Base-by-base conservation (phyloP, 805 yeast genomes). In the Ogataea philodendri region DNA sequence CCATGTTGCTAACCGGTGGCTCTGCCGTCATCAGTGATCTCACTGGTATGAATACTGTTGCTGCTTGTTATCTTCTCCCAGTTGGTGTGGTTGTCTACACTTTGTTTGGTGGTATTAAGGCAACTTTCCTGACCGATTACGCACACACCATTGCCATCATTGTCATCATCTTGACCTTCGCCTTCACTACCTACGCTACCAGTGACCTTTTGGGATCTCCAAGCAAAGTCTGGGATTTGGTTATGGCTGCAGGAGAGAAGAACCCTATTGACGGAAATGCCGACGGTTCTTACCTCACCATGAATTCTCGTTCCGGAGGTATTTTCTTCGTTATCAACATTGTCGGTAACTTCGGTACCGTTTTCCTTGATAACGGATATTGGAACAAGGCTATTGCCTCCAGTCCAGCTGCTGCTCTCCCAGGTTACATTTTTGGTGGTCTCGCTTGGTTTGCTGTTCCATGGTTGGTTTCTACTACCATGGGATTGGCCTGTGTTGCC, bases 401-500 rank as follows among this genome's bases (percentile, higher is more conserved):
- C 7, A 72, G 81, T 42, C 94, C 95, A 15, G 83, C 78, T 8
- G 79, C 93, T 29, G 86, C 94, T 19, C 65, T 87, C 48, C 90
- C 93, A 6, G 96, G 95, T 15, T 88, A 88, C 60, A 78, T 85
- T 16, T 62, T 84, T 40, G 96, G 96, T 40, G 96, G 96, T 18
- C 59, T 88, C 28, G 83, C 90, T 0, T 88, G 96, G 96, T 82
- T 85, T 56, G 89, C 95, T 6, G 81, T 88, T 46, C 96, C 96
- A 30, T 81, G 81, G 68, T 71, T 84, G 39, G 72, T 78, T 33
- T 84, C 95, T 10, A 80, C 90, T 2, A 83, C 94, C 6, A 72
- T 86, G 83, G 96, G 96, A 9, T 65, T 87, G n/a, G 86, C 89
- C 14, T 85, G 85, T 35, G 62, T 84, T 39, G 81, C 86, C 14